Base-by-base conservation (phyloP, 306 rosid species). In the Gillenia trifoliata region DNA sequence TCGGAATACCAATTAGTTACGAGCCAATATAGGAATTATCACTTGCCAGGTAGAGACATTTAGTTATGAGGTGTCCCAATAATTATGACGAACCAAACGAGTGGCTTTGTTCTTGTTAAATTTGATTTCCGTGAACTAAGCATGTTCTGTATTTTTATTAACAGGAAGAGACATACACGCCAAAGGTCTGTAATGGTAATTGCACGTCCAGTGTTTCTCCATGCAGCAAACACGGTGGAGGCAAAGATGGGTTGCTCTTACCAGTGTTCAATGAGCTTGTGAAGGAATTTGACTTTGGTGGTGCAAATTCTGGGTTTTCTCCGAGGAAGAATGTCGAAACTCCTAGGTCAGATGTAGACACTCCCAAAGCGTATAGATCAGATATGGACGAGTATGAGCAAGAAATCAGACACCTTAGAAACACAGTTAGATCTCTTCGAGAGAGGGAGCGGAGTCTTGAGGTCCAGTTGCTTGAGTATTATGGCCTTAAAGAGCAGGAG, bases 401-500 rank as follows among this genome's bases (percentile, higher is more conserved):
- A 73, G 98, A 95, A 79, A 80, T 88, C 69, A 76, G 77, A 68
- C 77, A 83, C 30, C 93, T 95, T 5, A 88, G 78, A 80, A 85
- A 64, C 83, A 88, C 68, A 85, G 80, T 95, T 62, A 83, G 85
- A 75, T 75, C 75, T 50, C 97, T 90, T 80, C 86, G 79, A 78
- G 98, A 92, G 80, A 89, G 96, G 82, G 98, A 95, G 83, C 72
- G 78, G 68, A 77, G 55, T 69, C 96, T 91, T 5, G 98, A 95
- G 85, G 80, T 86, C 59, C 92, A 92, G 80, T 74, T 95, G 66
- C 97, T 90, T 0, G 98, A 92, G 82, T 90, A 87, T 56, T 89
- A 90, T 50, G 99, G 99, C 52, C 86, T 92, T 25, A 89, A 79
- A 81, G 98, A 95, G 85, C 93, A 95, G 83, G 96, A 90, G 82